Evolutionary conservation across 2,329 filamentous ascomycete genomes (phyloP).

Genomic region (Fusarium burgessii): DNA sequence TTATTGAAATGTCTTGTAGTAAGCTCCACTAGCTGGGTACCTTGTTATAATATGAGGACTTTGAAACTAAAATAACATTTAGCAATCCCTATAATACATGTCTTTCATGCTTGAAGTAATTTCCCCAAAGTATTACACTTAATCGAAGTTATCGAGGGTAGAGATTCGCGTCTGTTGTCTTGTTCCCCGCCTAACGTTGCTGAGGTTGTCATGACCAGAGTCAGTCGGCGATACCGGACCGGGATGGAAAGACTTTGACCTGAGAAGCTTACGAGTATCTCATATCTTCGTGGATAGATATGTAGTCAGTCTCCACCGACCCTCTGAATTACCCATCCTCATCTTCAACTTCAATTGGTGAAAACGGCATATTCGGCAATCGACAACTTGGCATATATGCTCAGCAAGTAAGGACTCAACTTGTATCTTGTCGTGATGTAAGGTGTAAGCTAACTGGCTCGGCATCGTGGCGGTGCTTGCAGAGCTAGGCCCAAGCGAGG

Average conservation of each 20-base stretch:
- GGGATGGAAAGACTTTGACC: neutral
- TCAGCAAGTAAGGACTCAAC: constrained; percentile 13
- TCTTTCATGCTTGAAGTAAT: neutral
- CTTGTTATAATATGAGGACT: too few species aligned
- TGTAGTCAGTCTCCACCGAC: constrained; percentile 20
- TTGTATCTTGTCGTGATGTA: constrained; percentile 21
- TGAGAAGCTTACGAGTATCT: constrained; percentile 22
- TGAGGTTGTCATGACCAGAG: constrained; percentile 17
- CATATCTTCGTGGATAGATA: constrained; percentile 17
- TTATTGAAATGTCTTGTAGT: too few species aligned
- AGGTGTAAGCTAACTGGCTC: constrained; percentile 37
- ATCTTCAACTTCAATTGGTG: constrained; percentile 31
- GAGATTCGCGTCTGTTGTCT: neutral
- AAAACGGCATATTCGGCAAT: constrained; percentile 39
- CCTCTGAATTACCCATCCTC: constrained; percentile 24
- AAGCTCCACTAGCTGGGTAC: too few species aligned
- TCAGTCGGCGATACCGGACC: constrained; percentile 10
- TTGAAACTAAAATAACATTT: too few species aligned
- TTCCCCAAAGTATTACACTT: neutral
- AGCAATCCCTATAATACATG: neutral
- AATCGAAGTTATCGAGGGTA: neutral
- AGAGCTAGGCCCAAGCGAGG: constrained; percentile 18
- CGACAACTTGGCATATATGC: constrained; percentile 38
- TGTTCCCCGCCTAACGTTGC: neutral
- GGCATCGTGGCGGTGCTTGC: constrained; percentile 41